Evolutionary conservation across 2,329 filamentous ascomycete species (phyloP), one percentile per base, ranked within the genome.

Genomic region (Curvularia lunata): DNA sequence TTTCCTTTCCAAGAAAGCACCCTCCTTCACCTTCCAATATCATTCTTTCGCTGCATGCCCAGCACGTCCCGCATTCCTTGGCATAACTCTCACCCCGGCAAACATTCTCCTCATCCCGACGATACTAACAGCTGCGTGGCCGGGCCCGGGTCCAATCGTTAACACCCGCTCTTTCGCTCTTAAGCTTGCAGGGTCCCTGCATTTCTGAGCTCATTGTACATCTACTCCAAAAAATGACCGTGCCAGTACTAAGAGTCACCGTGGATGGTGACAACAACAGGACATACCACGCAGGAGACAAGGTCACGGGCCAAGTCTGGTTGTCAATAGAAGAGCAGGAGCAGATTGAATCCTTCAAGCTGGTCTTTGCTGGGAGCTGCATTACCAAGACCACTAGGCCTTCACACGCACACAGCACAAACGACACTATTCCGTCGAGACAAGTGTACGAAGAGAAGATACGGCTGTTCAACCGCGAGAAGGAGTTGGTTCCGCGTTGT

Each of bases 281-380:
- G 37, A 48, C 70, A 10, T 76, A 75, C 51, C 63, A 66, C 52
- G 66, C 63, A 52, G 74, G 73, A 37, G 73, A 77, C 18, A 68
- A 66, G 46, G 70, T 76, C 43, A 74, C 67, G 42, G 75, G 75
- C 50, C 73, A 67, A 60, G 64, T 75, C 27, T 59, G 66, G n/a
- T 59, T 75, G 21, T 59, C 66, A 28, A 49, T 69, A 9, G 68
- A 71, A 59, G 63, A 71, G 51, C 55, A 74, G 56, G 63, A 67
- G 40, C 48, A 70, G 5, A 58, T 77, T 46, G 67, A 67, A 23
- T 68, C 65, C 1, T 54, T 77, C 48, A 70, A 66, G 34, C 32
- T 76, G 28, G 57, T 65, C 21, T 76, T 77, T 53, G 62, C 62
- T 19, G 75, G 75, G 41, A 66, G 52, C 43, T 73, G 72, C 51